A percentile compares a stretch with the other conserved stretches of the same genome.
Conservation (phyloP, 2,329 filamentous ascomycete species). For the Biscogniauxia mediterranea region DNA sequence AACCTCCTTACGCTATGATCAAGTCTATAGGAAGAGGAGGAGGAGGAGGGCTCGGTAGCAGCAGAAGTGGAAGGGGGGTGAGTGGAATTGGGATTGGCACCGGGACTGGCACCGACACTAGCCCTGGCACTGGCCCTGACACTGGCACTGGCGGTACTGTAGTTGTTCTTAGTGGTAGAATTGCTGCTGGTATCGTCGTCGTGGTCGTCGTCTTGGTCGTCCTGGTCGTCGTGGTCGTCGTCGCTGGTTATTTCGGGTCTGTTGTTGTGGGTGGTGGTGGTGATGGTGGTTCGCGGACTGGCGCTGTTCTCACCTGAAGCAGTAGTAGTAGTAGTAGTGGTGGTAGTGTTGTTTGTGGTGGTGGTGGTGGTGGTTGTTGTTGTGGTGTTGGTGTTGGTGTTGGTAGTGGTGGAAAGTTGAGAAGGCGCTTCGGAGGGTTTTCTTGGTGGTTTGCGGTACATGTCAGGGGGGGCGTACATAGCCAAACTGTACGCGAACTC, state of each 20-base stretch:
- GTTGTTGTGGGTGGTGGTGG: slow-evolving; percentile 13
- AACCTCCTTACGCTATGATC: slow-evolving; percentile 20
- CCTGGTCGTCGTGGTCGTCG: slow-evolving; percentile 7
- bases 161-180: not conserved
- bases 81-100: slow-evolving; percentile 1
- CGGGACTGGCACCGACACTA: not conserved
- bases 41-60: too few species aligned
- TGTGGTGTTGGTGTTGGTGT: not conserved
- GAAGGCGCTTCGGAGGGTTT: not conserved
- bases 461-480: slow-evolving; percentile 24
- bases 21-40: not conserved
- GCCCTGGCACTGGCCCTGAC: not conserved
- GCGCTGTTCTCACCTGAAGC: slow-evolving; percentile 1
- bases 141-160: slow-evolving; percentile 5
- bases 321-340: slow-evolving; percentile 5
- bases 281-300: slow-evolving; percentile 3
- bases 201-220: slow-evolving; percentile 2
- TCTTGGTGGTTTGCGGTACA: not conserved
- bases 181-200: not conserved
- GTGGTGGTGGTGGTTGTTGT: slow-evolving; percentile 19
- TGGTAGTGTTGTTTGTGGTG: slow-evolving; percentile 6
- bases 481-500: slow-evolving; percentile 25
- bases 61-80: slow-evolving; percentile 2
- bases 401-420: not conserved
- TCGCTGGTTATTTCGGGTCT: slow-evolving; percentile 10